Conservation (phyloP, 495 filamentous ascomycete species). For the Hypoxylon crocopeplum region DNA sequence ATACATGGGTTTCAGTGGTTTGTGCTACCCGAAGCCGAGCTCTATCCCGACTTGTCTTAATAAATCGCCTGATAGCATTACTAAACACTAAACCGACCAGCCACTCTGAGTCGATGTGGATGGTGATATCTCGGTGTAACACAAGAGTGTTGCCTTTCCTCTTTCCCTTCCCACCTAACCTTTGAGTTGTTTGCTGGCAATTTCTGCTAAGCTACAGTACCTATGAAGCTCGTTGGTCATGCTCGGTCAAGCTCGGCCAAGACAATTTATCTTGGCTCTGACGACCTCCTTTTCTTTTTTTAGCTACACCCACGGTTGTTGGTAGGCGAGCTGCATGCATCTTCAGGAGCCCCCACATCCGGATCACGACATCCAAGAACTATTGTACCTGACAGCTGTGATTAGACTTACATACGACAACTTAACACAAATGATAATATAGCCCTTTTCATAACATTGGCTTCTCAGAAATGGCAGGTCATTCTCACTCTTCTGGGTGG, state of each 20-base stretch:
- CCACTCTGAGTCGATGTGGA: conserved; percentile 7
- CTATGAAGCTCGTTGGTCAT: conserved; percentile 7
- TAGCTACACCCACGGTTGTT: conserved; percentile 5
- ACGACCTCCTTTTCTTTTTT: conserved; percentile 30
- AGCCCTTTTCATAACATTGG: background rate
- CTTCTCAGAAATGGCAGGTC: conserved; percentile 23
- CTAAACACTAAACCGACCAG: conserved; percentile 8
- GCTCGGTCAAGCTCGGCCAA: conserved; percentile 25
- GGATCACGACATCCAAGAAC: conserved; percentile 21
- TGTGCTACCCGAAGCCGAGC: background rate
- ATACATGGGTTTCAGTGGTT: conserved; percentile 9
- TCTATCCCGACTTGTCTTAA: background rate
- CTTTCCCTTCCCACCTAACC: conserved; percentile 1
- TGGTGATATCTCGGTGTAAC: conserved; percentile 10
- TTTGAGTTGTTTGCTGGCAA: background rate
- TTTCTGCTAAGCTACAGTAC: conserved; percentile 13
- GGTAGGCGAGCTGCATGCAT: conserved; percentile 24
- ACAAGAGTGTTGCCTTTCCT: conserved; percentile 9
- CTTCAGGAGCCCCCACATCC: conserved; percentile 15
- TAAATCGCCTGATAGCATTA: conserved; percentile 4
- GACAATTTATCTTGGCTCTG: conserved; percentile 5
- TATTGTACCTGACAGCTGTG: conserved; percentile 32
- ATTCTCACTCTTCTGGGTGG: background rate
- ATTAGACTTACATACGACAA: conserved; percentile 13
- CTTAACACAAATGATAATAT: conserved; percentile 12